Evolutionary conservation across 352 stramenopile species (phyloP), one percentile per base, ranked within the genome.

Genomic region (Albugo candida): DNA sequence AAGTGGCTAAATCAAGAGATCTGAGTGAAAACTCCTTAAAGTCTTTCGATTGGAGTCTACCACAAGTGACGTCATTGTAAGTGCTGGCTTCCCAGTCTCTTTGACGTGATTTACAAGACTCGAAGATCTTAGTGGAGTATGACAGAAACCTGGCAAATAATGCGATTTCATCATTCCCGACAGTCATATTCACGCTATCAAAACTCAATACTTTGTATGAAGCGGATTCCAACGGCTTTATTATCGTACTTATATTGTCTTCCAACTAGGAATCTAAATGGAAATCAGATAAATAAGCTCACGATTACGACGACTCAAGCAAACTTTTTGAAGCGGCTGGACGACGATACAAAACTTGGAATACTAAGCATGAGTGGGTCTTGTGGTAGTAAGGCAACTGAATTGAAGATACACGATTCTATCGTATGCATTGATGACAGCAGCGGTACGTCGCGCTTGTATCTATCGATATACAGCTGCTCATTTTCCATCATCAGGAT

Each of bases 191-290:
- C 58, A 73, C 75, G 48, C 81, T 83, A 67, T 62, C 60, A 11
- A 70, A 75, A 48, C 70, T 85, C 51, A 73, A 61, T 6, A 55
- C 63, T n/a, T 45, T 85, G 70, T 81, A 51, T 47, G 68, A 67
- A 20, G 5, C 10, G 31, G 45, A 31, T 1, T 46, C 37, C 38
- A 17, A 36, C 17, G 51, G 13, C 43, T n/a, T 16, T 12, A 13
- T 8, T 19, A 36, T 12, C 14, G 43, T 43, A 42, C 18, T 42
- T 13, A 19, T 14, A 27, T 17, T 2, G 20, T 52, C 2, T 41
- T 14, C 19, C 17, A 8, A 11, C 47, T 45, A 83, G 70, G 45
- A 63, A 63, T 6, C 60, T 83, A 13, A 55, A 59, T 13, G 71
- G 65, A 27, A 83, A 86, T 52, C 61, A 43, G 37, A 69, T 86